phyloP scores from a whole-genome alignment of 208 protist genomes.

The Trypanosoma mega region DNA sequence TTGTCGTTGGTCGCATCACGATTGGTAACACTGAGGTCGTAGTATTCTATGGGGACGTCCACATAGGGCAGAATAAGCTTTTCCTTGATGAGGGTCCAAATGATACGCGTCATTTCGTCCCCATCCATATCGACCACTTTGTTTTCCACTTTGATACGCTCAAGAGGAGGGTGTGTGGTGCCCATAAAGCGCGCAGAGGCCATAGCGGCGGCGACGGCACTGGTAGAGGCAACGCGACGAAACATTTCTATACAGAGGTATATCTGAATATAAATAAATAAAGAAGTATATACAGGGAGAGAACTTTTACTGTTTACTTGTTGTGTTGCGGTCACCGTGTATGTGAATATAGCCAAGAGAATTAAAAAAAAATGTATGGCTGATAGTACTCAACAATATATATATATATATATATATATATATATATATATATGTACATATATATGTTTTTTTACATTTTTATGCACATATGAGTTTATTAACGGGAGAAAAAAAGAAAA shows the following conservation, averaged over 20 bases:
- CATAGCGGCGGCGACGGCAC: not conserved
- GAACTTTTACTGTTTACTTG: not conserved
- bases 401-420: too few species aligned
- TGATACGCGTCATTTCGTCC: constrained; percentile 98
- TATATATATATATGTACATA: too few species aligned
- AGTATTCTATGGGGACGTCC: constrained; percentile 96
- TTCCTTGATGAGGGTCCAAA: constrained; percentile 97
- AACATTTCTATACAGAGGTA: constrained; percentile 46
- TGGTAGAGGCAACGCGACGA: constrained; percentile 31
- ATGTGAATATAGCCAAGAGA: too few species aligned
- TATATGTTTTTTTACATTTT: not conserved
- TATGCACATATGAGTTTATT: too few species aligned
- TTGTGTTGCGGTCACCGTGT: too few species aligned
- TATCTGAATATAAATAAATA: too few species aligned
- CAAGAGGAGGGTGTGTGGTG: constrained; percentile 47
- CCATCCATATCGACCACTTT: constrained; percentile 97
- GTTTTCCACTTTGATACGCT: constrained; percentile 87
- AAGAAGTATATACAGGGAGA: too few species aligned
- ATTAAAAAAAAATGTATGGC: too few species aligned
- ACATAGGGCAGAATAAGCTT: constrained; percentile 97
- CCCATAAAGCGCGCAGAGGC: constrained; percentile 37
- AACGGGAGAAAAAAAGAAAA: too few species aligned
- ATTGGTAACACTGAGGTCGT: constrained; percentile 94
- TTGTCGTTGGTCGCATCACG: constrained; percentile 95
- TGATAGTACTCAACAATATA: too few species aligned